These are phyloP conservation scores for Metrosideros polymorpha DNA, from an alignment of 441 rosid species.

Conservation along the genomic window DNA sequence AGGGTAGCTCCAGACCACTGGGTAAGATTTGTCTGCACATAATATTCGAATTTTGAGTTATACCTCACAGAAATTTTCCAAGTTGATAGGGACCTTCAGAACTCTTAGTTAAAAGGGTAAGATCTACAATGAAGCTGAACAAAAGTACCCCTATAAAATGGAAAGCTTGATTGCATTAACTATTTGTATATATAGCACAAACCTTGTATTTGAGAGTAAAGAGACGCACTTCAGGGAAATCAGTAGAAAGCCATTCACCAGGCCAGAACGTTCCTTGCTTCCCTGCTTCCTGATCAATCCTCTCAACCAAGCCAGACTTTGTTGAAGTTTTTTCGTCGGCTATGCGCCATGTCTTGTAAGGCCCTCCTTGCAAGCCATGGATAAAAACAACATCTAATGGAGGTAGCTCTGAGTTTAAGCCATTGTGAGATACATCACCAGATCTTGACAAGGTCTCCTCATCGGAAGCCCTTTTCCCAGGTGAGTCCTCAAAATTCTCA, in stretches of 20 bases:
- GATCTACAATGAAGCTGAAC: neutral
- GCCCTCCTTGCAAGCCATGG: conserved; percentile 95
- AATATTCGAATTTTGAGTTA: conserved; percentile 8
- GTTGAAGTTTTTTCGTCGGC: conserved; percentile 81
- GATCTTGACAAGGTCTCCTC: conserved; percentile 18
- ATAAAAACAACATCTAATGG: conserved; percentile 80
- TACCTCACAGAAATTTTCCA: conserved; percentile 1
- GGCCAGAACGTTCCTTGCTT: conserved; percentile 98
- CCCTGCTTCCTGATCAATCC: conserved; percentile 98
- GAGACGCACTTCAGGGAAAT: conserved; percentile 80
- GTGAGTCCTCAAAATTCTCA: conserved; percentile 8
- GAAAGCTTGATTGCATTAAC: neutral
- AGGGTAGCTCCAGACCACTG: conserved; percentile 96
- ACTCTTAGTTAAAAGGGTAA: neutral
- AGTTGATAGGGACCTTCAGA: conserved; percentile 4
- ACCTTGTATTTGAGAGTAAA: conserved; percentile 95
- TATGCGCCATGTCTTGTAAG: conserved; percentile 95
- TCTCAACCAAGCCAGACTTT: conserved; percentile 94
- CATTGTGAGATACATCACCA: conserved; percentile 19
- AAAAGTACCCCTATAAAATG: neutral
- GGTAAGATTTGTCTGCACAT: conserved; percentile 82
- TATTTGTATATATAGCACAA: conserved; percentile 16
- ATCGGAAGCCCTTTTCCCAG: conserved; percentile 18
- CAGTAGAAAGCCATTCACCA: conserved; percentile 89
- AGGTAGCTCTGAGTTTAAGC: conserved; percentile 36